phyloP scores from a whole-genome alignment of 2,329 filamentous ascomycete species.

The Trichoderma brevicompactum region DNA sequence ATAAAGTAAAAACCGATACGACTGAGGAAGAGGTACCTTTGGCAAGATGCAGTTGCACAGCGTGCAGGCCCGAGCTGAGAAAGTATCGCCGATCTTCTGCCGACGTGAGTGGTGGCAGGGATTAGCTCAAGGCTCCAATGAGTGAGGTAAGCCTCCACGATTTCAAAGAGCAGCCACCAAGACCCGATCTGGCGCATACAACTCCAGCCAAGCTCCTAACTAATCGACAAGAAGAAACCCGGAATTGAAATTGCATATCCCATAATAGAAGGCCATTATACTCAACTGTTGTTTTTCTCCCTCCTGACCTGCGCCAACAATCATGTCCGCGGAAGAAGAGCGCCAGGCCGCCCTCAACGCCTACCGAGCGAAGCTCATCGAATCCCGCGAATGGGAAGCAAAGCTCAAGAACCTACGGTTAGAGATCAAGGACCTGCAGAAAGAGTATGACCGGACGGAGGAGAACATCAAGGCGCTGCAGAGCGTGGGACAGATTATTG shows the following conservation, averaged over 20 bases:
- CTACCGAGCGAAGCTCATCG: slow-evolving; percentile 81
- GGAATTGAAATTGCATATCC: neutral
- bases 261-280: neutral
- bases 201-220: slow-evolving; percentile 11
- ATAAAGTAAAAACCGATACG: too few species aligned
- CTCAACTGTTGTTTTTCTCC: neutral
- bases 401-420: slow-evolving; percentile 93
- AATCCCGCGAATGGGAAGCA: slow-evolving; percentile 97
- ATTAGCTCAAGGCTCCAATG: slow-evolving; percentile 45
- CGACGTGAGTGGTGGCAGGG: slow-evolving; percentile 34
- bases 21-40: too few species aligned
- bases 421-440: slow-evolving; percentile 94
- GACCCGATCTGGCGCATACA: slow-evolving; percentile 29
- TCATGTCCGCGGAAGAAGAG: slow-evolving; percentile 61
- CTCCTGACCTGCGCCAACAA: slow-evolving; percentile 27
- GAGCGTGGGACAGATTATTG: slow-evolving; percentile 98
- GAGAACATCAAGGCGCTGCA: slow-evolving; percentile 99
- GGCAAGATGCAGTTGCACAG: too few species aligned
- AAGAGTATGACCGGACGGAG: slow-evolving; percentile 94
- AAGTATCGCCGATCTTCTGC: slow-evolving; percentile 41
- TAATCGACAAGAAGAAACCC: neutral
- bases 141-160: slow-evolving; percentile 46
- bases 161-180: slow-evolving; percentile 36
- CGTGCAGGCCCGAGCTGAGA: neutral
- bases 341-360: slow-evolving; percentile 73